Conservation (phyloP, 805 yeast species). For the Jamesozyma piceae region DNA sequence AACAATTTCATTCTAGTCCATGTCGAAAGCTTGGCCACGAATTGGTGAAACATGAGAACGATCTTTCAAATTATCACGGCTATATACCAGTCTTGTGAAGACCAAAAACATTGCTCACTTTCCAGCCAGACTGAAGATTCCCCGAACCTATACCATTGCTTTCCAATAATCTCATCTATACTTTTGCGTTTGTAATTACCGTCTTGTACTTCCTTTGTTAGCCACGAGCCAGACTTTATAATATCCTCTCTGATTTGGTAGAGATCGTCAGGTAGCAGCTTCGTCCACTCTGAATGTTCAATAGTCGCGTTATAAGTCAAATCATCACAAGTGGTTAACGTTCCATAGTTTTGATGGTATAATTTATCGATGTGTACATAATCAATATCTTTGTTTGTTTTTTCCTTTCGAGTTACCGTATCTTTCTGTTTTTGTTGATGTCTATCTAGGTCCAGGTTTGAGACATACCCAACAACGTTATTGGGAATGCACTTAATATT, state of each 20-base stretch:
- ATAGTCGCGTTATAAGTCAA: conserved; percentile 4
- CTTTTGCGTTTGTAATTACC: conserved; percentile 6
- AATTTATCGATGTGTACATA: neutral
- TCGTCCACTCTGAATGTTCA: conserved; percentile 1
- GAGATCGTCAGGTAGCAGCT: conserved; percentile 2
- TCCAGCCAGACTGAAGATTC: conserved; percentile 47
- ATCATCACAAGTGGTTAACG: conserved; percentile 5
- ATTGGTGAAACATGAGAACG: conserved; percentile 27
- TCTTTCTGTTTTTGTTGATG: neutral
- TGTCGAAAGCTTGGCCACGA: conserved; percentile 37
- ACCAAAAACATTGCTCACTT: conserved; percentile 40
- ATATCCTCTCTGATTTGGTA: conserved; percentile 4
- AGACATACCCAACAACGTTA: conserved; percentile 6
- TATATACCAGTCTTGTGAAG: conserved; percentile 28
- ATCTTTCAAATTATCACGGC: neutral
- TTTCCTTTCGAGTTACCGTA: neutral
- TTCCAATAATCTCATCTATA: conserved; percentile 5
- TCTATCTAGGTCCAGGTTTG: conserved; percentile 9
- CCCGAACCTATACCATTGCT: conserved; percentile 29
- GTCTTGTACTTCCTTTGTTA: neutral
- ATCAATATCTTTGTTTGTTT: neutral
- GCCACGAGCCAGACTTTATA: neutral
- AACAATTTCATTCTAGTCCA: conserved; percentile 34
- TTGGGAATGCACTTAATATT: conserved; percentile 4
- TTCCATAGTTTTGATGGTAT: conserved; percentile 4